Base-by-base conservation (phyloP, 495 filamentous ascomycete genomes). In the Aspergillus funiculosus region DNA sequence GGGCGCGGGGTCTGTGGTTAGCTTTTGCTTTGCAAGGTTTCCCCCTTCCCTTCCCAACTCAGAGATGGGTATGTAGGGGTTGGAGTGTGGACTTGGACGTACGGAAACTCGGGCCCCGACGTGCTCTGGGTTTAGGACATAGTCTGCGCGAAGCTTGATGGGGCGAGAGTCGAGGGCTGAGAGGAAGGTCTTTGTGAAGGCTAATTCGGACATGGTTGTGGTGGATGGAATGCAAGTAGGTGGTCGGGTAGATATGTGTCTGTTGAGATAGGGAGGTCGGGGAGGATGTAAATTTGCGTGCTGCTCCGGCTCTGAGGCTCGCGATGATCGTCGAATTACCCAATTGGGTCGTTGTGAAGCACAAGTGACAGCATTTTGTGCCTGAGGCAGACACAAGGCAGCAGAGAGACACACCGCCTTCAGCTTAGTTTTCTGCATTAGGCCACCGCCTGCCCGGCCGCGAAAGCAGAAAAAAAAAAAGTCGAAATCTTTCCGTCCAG, bases 141-240 rank as follows among this genome's bases (percentile, higher is more conserved):
- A 82, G 66, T 95, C 89, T 48, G 83, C 67, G 8, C 80, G 75
- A 38, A 95, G 75, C 66, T 89, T 91, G 55, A 81, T 62, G 6
- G 86, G 84, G 46, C 81, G 79, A 25, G 79, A 73, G 69, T 91
- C 87, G 38, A 96, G 78, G 14, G 77, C 72, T 14, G 83, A 71
- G 52, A 98, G 82, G 69, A 91, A 95, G 36, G 79, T 70, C 63
- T 86, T 89, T 48, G 87, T 79, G 63, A 94, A 98, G 39, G 77
- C 62, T 35, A 90, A 56, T 74, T 96, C 90, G n/a, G 87, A 77
- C 87, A 94, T 94, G 29, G 34, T 77, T 57, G 38, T 14, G 26
- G 32, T 20, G 19, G 20, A 22, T 2, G 22, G n/a, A n/a, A n/a
- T n/a, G n/a, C n/a, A n/a, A 28, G 31, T 11, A 24, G 17, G 19